Conservation (phyloP, 345 rosid species). For the Salix brachista region DNA sequence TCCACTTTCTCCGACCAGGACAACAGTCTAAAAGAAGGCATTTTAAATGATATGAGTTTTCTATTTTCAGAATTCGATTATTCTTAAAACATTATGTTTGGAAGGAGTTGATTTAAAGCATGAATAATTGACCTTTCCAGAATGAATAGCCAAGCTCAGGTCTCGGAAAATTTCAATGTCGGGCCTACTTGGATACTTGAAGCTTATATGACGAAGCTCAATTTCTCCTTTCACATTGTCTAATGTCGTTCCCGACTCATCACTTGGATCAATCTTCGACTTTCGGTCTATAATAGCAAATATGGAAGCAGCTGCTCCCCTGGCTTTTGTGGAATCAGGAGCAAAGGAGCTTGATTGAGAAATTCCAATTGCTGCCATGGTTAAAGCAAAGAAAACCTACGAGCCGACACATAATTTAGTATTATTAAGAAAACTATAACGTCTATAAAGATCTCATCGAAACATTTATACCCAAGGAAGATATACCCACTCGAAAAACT, state of each 20-base stretch:
- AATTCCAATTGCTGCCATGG: slow-evolving; percentile 57
- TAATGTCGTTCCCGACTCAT: slow-evolving; percentile 54
- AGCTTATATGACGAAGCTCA: slow-evolving; percentile 61
- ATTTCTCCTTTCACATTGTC: slow-evolving; percentile 68
- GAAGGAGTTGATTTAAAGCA: neutral
- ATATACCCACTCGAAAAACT: slow-evolving; percentile 54
- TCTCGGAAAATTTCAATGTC: slow-evolving; percentile 63
- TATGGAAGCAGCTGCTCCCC: slow-evolving; percentile 58
- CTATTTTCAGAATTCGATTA: neutral
- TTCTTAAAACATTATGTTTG: neutral
- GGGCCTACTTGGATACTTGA: slow-evolving; percentile 67
- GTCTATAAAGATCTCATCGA: neutral
- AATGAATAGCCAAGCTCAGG: slow-evolving; percentile 55
- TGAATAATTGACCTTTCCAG: slow-evolving; percentile 54
- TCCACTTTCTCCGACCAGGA: slow-evolving; percentile 88
- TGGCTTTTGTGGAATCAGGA: slow-evolving; percentile 44
- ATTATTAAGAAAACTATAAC: neutral
- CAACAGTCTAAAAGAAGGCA: slow-evolving; percentile 53
- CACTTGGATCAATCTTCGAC: slow-evolving; percentile 65
- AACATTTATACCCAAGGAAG: neutral
- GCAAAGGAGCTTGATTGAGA: slow-evolving; percentile 69
- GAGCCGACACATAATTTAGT: neutral
- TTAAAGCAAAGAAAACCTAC: slow-evolving; percentile 75
- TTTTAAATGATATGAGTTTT: neutral
- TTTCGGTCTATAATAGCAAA: slow-evolving; percentile 56